These are phyloP conservation scores for Coemansia sp. DNA, from an alignment of 192 early-diverging fungal species.

Conservation along the genomic window DNA sequence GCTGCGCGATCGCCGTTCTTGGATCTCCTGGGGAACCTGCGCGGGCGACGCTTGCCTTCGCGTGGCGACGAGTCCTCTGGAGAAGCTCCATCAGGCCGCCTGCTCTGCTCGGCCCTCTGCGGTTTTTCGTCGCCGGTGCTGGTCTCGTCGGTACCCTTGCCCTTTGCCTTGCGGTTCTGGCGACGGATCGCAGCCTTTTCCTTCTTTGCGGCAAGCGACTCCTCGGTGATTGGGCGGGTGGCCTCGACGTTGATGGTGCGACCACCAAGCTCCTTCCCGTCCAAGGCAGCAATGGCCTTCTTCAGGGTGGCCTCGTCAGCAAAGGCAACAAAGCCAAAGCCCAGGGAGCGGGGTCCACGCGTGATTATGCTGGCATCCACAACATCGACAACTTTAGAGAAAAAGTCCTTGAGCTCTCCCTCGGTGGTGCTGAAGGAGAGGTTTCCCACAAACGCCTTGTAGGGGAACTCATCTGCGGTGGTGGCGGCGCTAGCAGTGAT, in stretches of 20 bases:
- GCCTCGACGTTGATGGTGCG: slow-evolving; percentile 90
- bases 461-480: slow-evolving; percentile 23
- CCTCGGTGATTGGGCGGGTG: slow-evolving; percentile 67
- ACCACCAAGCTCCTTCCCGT: slow-evolving; percentile 85
- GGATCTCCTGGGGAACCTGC: slow-evolving; percentile 59
- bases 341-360: slow-evolving; percentile 79
- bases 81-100: not conserved
- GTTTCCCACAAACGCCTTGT: slow-evolving; percentile 97
- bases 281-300: slow-evolving; percentile 69
- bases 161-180: slow-evolving; percentile 35
- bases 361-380: slow-evolving; percentile 79
- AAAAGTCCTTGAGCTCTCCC: slow-evolving; percentile 76
- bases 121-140: slow-evolving; percentile 29
- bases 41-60: slow-evolving; percentile 16
- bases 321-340: slow-evolving; percentile 94
- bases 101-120: slow-evolving; percentile 10
- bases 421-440: slow-evolving; percentile 87
- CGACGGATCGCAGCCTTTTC: slow-evolving; percentile 26
- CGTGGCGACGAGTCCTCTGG: slow-evolving; percentile 11
- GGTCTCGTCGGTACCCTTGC: slow-evolving; percentile 26
- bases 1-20: slow-evolving; percentile 9
- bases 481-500: not conserved
- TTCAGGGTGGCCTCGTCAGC: slow-evolving; percentile 68
- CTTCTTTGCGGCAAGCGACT: slow-evolving; percentile 26
- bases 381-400: slow-evolving; percentile 71